A percentile compares a stretch with the other conserved stretches of the same genome.
phyloP scores from a whole-genome alignment of 257 asterid genomes.

The Solanum bulbocastanum region DNA sequence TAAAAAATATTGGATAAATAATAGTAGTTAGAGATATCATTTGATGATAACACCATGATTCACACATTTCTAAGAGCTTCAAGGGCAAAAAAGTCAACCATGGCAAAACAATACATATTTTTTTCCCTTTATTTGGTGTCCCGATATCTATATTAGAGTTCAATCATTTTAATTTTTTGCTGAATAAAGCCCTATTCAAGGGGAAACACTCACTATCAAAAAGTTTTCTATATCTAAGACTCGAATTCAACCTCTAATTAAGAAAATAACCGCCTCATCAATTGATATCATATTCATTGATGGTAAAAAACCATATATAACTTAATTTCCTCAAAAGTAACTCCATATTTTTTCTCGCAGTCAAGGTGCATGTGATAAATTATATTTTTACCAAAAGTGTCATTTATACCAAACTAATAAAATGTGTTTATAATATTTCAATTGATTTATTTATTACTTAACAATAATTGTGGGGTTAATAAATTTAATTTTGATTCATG shows the following conservation, averaged over 20 bases:
- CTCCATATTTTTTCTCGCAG: background rate
- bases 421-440: background rate
- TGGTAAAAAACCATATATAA: background rate
- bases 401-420: background rate
- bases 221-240: accelerated
- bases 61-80: background rate
- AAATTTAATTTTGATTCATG: background rate
- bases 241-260: too few relatives aligned
- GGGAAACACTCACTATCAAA: accelerated
- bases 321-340: background rate
- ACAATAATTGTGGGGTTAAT: background rate
- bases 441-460: background rate
- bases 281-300: too few relatives aligned
- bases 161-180: accelerated
- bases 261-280: too few relatives aligned
- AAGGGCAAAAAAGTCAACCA: background rate
- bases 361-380: background rate
- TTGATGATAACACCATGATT: background rate
- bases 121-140: accelerated
- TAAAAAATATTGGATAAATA: background rate
- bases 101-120: background rate
- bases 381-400: background rate
- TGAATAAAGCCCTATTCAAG: too few relatives aligned
- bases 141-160: accelerated
- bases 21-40: background rate